phyloP scores from a whole-genome alignment of 768 basidiomycete genomes.

The Lactarius psammicola region DNA sequence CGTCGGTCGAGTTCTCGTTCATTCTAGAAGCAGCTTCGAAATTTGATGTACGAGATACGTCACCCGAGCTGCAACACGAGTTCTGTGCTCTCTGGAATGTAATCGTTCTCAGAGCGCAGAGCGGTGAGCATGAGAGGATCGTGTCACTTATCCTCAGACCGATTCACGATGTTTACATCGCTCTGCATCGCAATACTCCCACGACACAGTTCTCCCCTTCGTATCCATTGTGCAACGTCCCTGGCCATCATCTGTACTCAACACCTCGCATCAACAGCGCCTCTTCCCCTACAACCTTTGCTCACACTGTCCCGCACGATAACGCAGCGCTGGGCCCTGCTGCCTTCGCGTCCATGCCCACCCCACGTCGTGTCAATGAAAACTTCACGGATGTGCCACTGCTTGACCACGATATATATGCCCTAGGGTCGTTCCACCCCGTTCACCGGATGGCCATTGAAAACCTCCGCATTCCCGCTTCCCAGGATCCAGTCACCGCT shows the following conservation, averaged over 20 bases:
- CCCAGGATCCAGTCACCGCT: background rate
- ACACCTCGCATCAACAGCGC: background rate
- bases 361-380: background rate
- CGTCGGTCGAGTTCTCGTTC: background rate
- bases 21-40: background rate
- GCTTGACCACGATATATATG: background rate
- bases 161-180: background rate
- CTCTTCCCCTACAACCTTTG: background rate
- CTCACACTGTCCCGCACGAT: background rate
- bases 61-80: background rate
- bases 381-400: background rate
- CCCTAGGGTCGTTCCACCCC: too few relatives aligned
- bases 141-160: background rate
- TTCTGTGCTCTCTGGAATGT: background rate
- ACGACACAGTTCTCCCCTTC: background rate
- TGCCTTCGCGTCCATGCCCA: background rate
- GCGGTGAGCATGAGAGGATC: background rate
- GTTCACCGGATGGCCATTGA: too few relatives aligned
- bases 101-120: background rate
- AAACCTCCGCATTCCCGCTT: background rate
- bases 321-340: background rate
- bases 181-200: background rate
- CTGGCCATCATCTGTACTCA: background rate
- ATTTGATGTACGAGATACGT: background rate
- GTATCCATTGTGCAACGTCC: background rate